Evolutionary conservation across 2,329 filamentous ascomycete species (phyloP).

Genomic region (Nigrospora sphaerica): DNA sequence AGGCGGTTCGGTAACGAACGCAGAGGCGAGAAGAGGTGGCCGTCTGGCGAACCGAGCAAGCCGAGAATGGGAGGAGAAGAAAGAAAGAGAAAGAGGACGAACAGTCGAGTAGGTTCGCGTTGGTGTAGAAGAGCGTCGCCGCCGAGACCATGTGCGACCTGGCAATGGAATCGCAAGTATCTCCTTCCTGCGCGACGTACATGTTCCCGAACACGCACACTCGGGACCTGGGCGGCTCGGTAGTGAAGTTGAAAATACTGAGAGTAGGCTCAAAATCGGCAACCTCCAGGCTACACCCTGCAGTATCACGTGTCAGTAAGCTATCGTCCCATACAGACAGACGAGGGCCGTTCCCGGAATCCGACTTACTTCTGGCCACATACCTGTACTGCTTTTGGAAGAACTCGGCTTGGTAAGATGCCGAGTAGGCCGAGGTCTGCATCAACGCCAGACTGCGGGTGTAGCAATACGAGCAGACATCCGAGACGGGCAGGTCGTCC

Average conservation of each 20-base stretch:
- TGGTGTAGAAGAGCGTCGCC: background rate
- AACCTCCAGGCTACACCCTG: background rate
- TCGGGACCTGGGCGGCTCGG: background rate
- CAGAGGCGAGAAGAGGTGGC: too few relatives aligned
- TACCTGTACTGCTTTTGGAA: background rate
- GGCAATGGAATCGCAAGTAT: background rate
- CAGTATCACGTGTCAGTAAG: background rate
- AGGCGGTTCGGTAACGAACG: too few relatives aligned
- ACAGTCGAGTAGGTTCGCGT: background rate
- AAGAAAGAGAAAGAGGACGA: background rate
- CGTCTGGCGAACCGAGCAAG: too few relatives aligned
- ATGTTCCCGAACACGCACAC: background rate
- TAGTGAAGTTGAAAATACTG: background rate
- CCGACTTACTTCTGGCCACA: background rate
- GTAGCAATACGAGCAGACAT: background rate
- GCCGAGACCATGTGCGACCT: background rate
- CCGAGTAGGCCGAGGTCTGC: background rate
- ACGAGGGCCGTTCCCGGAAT: background rate
- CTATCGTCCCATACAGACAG: too few relatives aligned
- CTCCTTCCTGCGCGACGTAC: background rate
- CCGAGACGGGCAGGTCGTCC: background rate
- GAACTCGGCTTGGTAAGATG: background rate
- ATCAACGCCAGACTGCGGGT: background rate
- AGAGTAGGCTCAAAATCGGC: background rate
- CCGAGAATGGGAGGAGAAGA: too few relatives aligned